These are phyloP conservation scores for Thermothelomyces thermophilus DNA, from an alignment of 2,329 filamentous ascomycete species.

Conservation along the genomic window DNA sequence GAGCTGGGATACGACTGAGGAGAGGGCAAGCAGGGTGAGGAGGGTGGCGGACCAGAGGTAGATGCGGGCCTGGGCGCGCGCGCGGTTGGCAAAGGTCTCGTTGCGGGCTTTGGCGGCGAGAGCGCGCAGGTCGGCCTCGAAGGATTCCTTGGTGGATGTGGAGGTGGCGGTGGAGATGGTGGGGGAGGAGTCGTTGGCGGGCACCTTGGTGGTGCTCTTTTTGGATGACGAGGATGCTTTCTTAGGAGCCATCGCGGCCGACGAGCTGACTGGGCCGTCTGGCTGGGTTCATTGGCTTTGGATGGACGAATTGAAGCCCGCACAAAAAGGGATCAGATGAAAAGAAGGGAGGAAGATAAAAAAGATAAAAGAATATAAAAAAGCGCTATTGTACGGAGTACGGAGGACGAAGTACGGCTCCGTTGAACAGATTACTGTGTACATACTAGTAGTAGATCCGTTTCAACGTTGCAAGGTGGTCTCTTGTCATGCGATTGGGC, in stretches of 20 bases:
- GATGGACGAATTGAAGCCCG: slow-evolving; percentile 2
- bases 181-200: too few species aligned
- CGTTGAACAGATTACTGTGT: too few species aligned
- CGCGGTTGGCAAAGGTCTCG: slow-evolving; percentile 31
- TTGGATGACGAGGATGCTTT: neutral
- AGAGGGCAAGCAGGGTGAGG: slow-evolving; percentile 53
- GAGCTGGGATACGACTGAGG: slow-evolving; percentile 65
- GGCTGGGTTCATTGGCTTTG: slow-evolving; percentile 1
- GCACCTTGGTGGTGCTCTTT: slow-evolving; percentile 12
- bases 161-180: slow-evolving; percentile 24
- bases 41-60: slow-evolving; percentile 40
- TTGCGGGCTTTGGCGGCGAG: slow-evolving; percentile 41
- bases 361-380: neutral
- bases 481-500: slow-evolving; percentile 22
- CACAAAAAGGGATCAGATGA: neutral
- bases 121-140: slow-evolving; percentile 47
- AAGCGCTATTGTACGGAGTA: too few species aligned
- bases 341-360: neutral
- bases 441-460: too few species aligned
- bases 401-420: too few species aligned
- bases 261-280: neutral
- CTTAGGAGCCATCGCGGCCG: slow-evolving; percentile 28
- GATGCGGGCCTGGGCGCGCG: slow-evolving; percentile 33
- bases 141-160: slow-evolving; percentile 43
- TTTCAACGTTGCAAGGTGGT: slow-evolving; percentile 22